Evolutionary conservation across 148 eudicot species (phyloP), one percentile per base, ranked within the genome.

Genomic region (Rhododendron henanense): DNA sequence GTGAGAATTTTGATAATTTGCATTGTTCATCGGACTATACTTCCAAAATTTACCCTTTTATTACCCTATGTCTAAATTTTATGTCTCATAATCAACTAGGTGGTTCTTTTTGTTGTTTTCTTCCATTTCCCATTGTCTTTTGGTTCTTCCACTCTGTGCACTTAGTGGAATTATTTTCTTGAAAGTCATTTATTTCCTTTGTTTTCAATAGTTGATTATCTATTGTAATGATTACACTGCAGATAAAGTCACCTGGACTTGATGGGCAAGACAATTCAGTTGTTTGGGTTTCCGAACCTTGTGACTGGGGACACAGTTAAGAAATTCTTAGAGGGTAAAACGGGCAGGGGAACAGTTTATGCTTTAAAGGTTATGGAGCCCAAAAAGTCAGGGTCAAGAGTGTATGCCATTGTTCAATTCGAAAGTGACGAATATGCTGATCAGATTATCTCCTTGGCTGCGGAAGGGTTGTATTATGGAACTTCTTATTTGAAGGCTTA

Each of bases 301-400:
- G 61, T 85, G 35, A 9, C 88, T 74, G 93, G 89, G 13, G 88
- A 92, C 44, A 33, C 0, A 6, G 79, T 89, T 16, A 92, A 83
- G 84, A 41, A 31, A 13, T 81, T 84, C 71, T 47, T 90, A 44
- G 93, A 92, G 90, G 1, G 41, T 7, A 4, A 71, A 45, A 92
- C 90, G 1, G 92, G 91, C 31, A 39, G 41, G 79, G 93, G 90
- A 81, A 90, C 90, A 33, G 87, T 92, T 77, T 76, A 78, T 83
- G 93, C 92, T 76, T 5, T 90, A 84, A 91, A 92, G 81, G 93
- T 92, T 69, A 92, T 74, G 78, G 51, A 28, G 39, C 83, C 85
- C 8, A 88, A 81, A 33, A 75, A 85, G 48, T 75, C 75, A 21
- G 85, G 88, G 8, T 31, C 31, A 31, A 31, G 31, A 31, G 31